Percentiles rank a stretch among this genome's conserved stretches.
These are phyloP conservation scores for Aspergillus pseudoviridinutans DNA, from an alignment of 2,329 filamentous ascomycete genomes.

Conservation along the genomic window DNA sequence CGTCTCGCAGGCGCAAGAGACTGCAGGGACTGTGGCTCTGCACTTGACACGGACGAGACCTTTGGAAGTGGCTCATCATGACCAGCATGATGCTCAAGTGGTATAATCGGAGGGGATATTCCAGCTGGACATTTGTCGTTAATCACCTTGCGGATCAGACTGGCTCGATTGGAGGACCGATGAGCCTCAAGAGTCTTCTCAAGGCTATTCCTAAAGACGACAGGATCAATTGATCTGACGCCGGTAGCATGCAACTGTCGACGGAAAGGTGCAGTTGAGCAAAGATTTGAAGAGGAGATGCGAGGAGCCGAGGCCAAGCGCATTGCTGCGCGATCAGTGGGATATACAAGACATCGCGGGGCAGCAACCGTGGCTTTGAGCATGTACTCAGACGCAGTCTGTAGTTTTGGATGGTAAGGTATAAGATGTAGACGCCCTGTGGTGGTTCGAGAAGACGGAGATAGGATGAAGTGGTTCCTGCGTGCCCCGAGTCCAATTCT, in stretches of 20 bases:
- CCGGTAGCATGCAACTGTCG: slow-evolving; percentile 10
- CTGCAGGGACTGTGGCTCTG: neutral
- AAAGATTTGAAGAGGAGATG: slow-evolving; percentile 2
- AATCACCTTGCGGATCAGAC: slow-evolving; percentile 31
- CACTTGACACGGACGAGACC: neutral
- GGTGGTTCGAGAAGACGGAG: too few relatives aligned
- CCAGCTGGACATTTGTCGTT: slow-evolving; percentile 9
- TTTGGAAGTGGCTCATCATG: neutral
- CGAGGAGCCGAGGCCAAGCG: slow-evolving; percentile 13
- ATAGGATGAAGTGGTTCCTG: neutral
- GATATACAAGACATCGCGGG: slow-evolving; percentile 13
- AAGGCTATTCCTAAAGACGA: slow-evolving; percentile 32
- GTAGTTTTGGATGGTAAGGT: neutral
- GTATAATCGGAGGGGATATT: slow-evolving; percentile 16
- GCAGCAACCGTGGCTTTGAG: slow-evolving; percentile 1
- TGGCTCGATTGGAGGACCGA: slow-evolving; percentile 34
- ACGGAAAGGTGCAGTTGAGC: neutral
- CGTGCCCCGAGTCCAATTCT: neutral
- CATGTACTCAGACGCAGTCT: slow-evolving; percentile 11
- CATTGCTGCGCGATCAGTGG: slow-evolving; percentile 22
- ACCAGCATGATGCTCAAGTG: slow-evolving; percentile 7
- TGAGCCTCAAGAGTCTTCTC: slow-evolving; percentile 40
- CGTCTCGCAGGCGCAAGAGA: neutral
- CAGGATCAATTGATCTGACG: slow-evolving; percentile 11
- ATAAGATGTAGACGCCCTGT: neutral